Conservation (phyloP, 441 rosid species). For the Adansonia madagascariensis region DNA sequence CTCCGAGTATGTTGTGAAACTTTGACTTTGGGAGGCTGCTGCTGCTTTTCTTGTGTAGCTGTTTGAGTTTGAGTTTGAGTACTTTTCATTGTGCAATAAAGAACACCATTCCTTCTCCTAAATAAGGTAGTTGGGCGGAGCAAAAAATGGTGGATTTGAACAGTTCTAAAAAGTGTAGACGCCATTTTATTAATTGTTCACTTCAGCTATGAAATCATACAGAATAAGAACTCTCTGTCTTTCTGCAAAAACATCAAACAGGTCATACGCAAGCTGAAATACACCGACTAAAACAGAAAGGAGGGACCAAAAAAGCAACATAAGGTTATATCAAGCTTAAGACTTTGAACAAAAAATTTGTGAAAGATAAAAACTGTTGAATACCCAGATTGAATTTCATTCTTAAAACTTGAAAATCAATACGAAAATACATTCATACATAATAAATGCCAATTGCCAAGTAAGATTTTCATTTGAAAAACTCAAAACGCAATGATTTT, state of each 20-base stretch:
- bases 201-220: constrained; percentile 24
- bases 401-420: constrained; percentile 8
- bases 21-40: constrained; percentile 42
- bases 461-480: not conserved
- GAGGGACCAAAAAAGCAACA: not conserved
- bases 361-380: not conserved
- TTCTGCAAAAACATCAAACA: constrained; percentile 44
- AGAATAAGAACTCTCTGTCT: constrained; percentile 14
- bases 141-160: constrained; percentile 55
- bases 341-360: not conserved
- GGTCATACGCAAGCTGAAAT: constrained; percentile 32
- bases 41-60: constrained; percentile 59
- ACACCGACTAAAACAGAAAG: not conserved
- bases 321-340: not conserved
- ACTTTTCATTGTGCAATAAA: constrained; percentile 50
- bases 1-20: constrained; percentile 47
- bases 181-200: constrained; percentile 48
- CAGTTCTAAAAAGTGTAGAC: constrained; percentile 52
- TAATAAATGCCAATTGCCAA: not conserved
- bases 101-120: constrained; percentile 46
- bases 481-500: not conserved
- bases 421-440: constrained; percentile 2
- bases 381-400: constrained; percentile 23
- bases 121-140: constrained; percentile 48
- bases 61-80: constrained; percentile 56